phyloP scores from a whole-genome alignment of 192 early-diverging fungal genomes.

The Linnemannia elongata region DNA sequence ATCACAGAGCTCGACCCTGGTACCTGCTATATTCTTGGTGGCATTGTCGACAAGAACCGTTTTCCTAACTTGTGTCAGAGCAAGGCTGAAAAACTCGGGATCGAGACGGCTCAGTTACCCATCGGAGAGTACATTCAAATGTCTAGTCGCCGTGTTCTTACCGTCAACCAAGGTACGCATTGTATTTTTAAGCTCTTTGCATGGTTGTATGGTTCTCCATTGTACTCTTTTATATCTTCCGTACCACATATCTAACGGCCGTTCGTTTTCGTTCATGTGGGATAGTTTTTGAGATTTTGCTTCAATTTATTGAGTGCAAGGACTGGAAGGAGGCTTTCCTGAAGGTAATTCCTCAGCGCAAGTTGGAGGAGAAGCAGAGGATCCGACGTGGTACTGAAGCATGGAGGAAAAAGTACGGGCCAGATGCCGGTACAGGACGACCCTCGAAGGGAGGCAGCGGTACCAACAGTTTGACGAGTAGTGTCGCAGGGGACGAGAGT shows the following conservation, averaged over 20 bases:
- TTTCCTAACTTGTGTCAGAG: constrained; percentile 77
- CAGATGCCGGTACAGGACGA: background rate
- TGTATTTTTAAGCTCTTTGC: background rate
- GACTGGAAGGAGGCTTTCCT: constrained; percentile 92
- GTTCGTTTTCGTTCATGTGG: background rate
- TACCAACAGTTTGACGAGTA: constrained; percentile 27
- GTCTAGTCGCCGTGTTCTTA: constrained; percentile 85
- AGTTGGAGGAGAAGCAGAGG: constrained; percentile 70
- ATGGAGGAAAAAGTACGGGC: constrained; percentile 29
- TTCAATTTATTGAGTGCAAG: constrained; percentile 77
- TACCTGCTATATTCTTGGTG: constrained; percentile 92
- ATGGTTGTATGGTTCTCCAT: background rate
- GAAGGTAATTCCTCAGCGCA: constrained; percentile 93
- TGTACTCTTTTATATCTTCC: background rate
- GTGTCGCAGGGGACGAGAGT: constrained; percentile 28
- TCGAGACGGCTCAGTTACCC: constrained; percentile 84
- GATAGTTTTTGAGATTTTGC: constrained; percentile 90
- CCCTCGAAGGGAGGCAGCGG: constrained; percentile 5
- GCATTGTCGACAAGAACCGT: constrained; percentile 95
- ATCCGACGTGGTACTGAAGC: constrained; percentile 36
- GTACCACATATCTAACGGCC: background rate
- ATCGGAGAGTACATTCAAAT: constrained; percentile 89
- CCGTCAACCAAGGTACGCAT: constrained; percentile 88
- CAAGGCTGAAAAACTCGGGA: constrained; percentile 81
- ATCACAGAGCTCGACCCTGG: constrained; percentile 76